Evolutionary conservation across 805 yeast genomes (phyloP), one percentile per base, ranked within the genome.

Genomic region (Clavispora fructus): DNA sequence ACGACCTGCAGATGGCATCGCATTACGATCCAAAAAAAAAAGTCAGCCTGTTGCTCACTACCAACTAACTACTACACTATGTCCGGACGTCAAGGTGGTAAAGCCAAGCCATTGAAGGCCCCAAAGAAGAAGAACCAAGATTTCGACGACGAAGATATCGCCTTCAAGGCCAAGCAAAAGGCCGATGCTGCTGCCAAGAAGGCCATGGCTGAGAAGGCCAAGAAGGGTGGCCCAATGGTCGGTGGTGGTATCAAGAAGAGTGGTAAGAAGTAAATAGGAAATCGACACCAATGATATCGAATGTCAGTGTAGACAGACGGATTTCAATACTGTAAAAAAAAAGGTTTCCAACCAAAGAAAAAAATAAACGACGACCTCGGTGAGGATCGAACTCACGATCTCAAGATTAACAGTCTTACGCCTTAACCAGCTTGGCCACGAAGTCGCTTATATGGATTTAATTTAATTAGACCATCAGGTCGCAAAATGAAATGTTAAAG

Each of bases 21-120:
- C 37, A 17, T 11, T 16, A 11, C 25, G 25, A 16, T 33, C 13
- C 11, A 16, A 17, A 33, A 33, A 27, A 27, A 39, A 27, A 26
- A 39, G 25, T 19, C 12, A 28, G n/a, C 16, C 41, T 26, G 16
- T 14, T 16, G 28, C 39, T 26, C 27, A 19, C 25, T 19, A 17
- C 28, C 30, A 17, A 29, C 27, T 39, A 38, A 41, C 46, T 37
- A 43, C 37, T 19, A 4, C 43, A 62, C 38, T 39, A 89, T 90
- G 96, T 89, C 96, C 42, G 90, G 96, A 60, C 90, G 97, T 75
- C 97, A 91, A 77, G 97, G 97, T 64, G 97, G 97, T 62, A 91
- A 91, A 68, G 82, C 91, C 49, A 91, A 91, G 82, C 97, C 90
- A 73, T 74, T 86, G 57, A 85, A 85, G 79, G 82, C 82, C 8